These are phyloP conservation scores for Rubus parviflorus DNA, from an alignment of 306 rosid species.

Conservation along the genomic window DNA sequence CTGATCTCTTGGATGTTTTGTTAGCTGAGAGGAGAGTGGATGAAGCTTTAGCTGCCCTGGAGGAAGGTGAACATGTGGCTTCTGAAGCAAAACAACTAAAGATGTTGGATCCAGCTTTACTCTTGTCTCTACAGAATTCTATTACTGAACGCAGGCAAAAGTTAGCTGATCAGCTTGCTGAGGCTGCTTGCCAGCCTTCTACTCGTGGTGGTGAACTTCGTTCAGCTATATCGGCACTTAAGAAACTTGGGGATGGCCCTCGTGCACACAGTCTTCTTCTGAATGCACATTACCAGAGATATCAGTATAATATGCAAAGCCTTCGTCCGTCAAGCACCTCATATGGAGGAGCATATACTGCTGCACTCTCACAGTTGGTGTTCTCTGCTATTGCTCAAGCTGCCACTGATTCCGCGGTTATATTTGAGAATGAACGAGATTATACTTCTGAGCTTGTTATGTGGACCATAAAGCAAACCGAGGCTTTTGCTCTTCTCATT, in stretches of 20 bases:
- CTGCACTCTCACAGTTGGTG: slow-evolving; percentile 93
- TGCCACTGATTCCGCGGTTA: slow-evolving; percentile 76
- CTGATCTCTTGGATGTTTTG: slow-evolving; percentile 90
- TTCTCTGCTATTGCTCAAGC: slow-evolving; percentile 98
- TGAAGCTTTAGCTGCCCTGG: slow-evolving; percentile 83
- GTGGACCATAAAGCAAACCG: slow-evolving; percentile 96
- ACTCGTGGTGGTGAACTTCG: slow-evolving; percentile 94
- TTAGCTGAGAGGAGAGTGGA: slow-evolving; percentile 95
- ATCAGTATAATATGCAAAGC: slow-evolving; percentile 89
- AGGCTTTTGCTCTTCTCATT: slow-evolving; percentile 79
- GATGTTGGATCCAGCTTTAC: slow-evolving; percentile 52
- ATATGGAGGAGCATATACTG: slow-evolving; percentile 97
- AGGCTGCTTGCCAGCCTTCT: slow-evolving; percentile 99
- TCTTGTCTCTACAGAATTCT: slow-evolving; percentile 63
- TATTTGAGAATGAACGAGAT: slow-evolving; percentile 84
- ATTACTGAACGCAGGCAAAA: slow-evolving; percentile 69
- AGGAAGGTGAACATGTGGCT: slow-evolving; percentile 84
- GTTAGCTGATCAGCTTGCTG: slow-evolving; percentile 96
- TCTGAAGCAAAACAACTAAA: slow-evolving; percentile 69
- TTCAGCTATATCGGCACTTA: slow-evolving; percentile 84
- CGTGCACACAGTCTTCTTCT: slow-evolving; percentile 87
- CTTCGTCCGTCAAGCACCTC: slow-evolving; percentile 97
- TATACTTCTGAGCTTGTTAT: slow-evolving; percentile 92
- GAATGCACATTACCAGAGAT: slow-evolving; percentile 84
- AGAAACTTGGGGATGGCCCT: slow-evolving; percentile 93